Evolutionary conservation across 306 rosid species (phyloP), one percentile per base, ranked within the genome.

Genomic region (Rosa chinensis): DNA sequence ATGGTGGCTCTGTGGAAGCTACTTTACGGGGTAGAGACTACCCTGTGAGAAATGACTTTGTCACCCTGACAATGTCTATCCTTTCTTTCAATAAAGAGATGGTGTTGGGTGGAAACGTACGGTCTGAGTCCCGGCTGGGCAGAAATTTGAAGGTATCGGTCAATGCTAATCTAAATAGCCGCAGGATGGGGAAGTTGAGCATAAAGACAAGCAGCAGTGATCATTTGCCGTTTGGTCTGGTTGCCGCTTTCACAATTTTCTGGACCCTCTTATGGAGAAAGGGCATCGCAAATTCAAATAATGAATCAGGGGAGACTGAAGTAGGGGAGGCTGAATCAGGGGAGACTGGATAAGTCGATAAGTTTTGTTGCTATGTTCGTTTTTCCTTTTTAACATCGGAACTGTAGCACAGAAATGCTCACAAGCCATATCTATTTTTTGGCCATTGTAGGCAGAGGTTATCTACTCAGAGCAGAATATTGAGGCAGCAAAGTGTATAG

Each of bases 1-100:
- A 87, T 59, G 99, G 99, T 50, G 99, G 98, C 64, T 87, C 90
- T 82, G 76, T 93, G 66, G 96, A 87, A 87, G 92, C 94, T 67
- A 84, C 84, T 64, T 72, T 96, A 68, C 86, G 92, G 58, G 99
- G 98, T 66, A 86, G 88, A 70, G 94, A 93, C 84, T 96, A 89
- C 85, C 97, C 99, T 8, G 92, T 86, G 72, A 90, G 91, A 78
- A 90, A 88, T 76, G 97, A 93, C 82, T 80, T 81, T 70, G 53
- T 87, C 80, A 90, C 87, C 77, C 86, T 96, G 80, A 79, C 90
- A 53, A 78, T 85, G 94, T 88, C 97, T 25, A 48, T 88, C 55
- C 93, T 96, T 70, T 87, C 98, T 76, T 90, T 83, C 56, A 82
- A 96, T 66, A 90, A 96, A 79, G 99, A 93, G 83, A 89, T 10